phyloP scores from a whole-genome alignment of 2,329 filamentous ascomycete species.

The Stachybotrys chartarum region DNA sequence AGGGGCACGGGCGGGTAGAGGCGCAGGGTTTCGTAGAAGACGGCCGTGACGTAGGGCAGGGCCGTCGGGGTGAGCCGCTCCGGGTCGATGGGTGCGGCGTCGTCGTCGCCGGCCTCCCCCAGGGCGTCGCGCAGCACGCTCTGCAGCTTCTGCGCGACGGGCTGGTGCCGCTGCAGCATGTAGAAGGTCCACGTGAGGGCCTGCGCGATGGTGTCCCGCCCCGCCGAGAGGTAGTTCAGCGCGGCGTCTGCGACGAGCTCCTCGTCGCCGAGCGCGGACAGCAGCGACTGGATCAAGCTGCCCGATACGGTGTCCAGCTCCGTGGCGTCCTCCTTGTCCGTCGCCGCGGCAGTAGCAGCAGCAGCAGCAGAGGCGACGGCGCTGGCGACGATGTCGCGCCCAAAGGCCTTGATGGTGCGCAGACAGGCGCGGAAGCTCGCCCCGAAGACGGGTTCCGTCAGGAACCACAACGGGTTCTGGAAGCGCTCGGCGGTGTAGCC shows the following conservation, averaged over 20 bases:
- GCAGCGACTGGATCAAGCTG: constrained; percentile 52
- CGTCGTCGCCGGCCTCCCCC: not conserved
- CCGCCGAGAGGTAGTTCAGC: constrained; percentile 59
- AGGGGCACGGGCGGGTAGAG: constrained; percentile 60
- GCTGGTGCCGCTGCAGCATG: constrained; percentile 45
- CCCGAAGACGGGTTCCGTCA: constrained; percentile 47
- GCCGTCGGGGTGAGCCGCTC: constrained; percentile 31
- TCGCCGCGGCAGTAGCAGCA: not conserved
- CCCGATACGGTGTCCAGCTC: constrained; percentile 34
- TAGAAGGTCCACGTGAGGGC: constrained; percentile 59
- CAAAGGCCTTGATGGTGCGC: constrained; percentile 44
- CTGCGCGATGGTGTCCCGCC: constrained; percentile 58
- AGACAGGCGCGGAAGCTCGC: constrained; percentile 42
- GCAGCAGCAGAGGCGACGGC: constrained; percentile 35
- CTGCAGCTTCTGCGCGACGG: constrained; percentile 31
- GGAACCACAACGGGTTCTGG: constrained; percentile 56
- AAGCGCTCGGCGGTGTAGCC: constrained; percentile 54
- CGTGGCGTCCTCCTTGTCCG: constrained; percentile 2
- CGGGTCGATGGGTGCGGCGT: constrained; percentile 2
- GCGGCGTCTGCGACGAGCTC: constrained; percentile 55
- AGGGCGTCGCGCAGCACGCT: constrained; percentile 26
- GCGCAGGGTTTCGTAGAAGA: constrained; percentile 55
- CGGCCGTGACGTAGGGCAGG: constrained; percentile 51
- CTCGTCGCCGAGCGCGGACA: constrained; percentile 48
- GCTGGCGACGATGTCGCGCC: constrained; percentile 47